Conservation (phyloP, 352 stramenopile genomes). For the Globisporangium heterothallicum region DNA sequence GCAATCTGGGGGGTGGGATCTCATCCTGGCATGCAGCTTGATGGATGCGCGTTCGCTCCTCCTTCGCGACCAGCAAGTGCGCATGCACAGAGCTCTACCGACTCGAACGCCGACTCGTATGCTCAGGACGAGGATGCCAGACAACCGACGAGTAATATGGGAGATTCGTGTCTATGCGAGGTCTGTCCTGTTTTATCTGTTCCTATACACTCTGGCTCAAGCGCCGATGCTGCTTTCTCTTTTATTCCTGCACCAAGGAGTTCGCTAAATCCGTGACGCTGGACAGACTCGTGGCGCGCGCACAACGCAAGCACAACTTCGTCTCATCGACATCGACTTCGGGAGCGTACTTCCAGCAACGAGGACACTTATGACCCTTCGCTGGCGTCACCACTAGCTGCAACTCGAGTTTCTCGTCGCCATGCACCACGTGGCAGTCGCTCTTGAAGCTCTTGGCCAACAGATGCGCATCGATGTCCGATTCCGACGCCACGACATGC, state of each 20-base stretch:
- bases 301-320: slow-evolving; percentile 51
- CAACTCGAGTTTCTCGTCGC: slow-evolving; percentile 41
- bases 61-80: no score
- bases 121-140: no score
- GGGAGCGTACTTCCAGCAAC: slow-evolving; percentile 82
- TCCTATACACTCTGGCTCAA: not conserved
- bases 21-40: no score
- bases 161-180: no score
- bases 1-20: no score
- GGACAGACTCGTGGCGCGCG: slow-evolving; percentile 34
- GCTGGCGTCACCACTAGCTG: slow-evolving; percentile 54
- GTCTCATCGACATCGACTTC: slow-evolving; percentile 54
- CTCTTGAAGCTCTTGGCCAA: slow-evolving; percentile 24
- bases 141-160: no score
- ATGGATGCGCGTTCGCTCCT: no score
- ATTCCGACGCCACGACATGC: slow-evolving; percentile 26
- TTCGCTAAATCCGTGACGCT: slow-evolving; percentile 45
- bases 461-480: slow-evolving; percentile 25
- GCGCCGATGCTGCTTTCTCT: not conserved
- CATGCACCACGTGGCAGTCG: slow-evolving; percentile 18
- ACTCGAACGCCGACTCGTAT: no score
- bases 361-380: slow-evolving; percentile 79
- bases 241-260: slow-evolving; percentile 21
- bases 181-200: no score
- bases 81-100: no score